Base-by-base conservation (phyloP, 1,139 yeast species). In the Starmera stellimalicola region DNA sequence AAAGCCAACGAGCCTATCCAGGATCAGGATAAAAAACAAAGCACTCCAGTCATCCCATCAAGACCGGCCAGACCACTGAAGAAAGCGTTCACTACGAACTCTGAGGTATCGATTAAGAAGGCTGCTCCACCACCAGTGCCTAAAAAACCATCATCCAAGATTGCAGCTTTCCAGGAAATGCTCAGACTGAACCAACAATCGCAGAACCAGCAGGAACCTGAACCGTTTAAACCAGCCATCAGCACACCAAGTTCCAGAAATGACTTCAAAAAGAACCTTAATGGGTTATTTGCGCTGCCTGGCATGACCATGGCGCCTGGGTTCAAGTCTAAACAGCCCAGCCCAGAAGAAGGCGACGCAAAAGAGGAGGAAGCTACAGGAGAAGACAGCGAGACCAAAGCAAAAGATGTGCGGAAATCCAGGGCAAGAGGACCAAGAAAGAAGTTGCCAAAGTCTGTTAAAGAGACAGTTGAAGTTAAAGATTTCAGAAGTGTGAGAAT, bases 141-240 rank as follows among this genome's bases (percentile, higher is more conserved):
- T 2, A 79, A 79, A 49, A 80, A 80, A 43, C 74, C 83, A 16
- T 78, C 88, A 0, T 76, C 85, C 1, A 78, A 69, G 43, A 81
- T 81, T 40, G 87, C 88, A 2, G 87, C 87, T 0, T 80, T 81
- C 51, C 93, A 80, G 49, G 80, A 78, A 48, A 70, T 77, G 78
- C 60, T 79, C 37, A 69, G 68, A 31, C 59, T 60, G 40, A 65
- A 63, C 38, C 74, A 68, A 45, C 56, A 57, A 36, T 54, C 30
- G 24, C 45, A 31, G 33, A 16, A 12, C 15, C 31, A 27, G 9
- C 33, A 27, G 10, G 20, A 16, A 19, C 16, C 17, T 16, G 14
- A n/a, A 32, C 20, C 23, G 22, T n/a, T 16, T 7, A 15, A 27
- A 12, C 14, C 30, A 27, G 20, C 11, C 11, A 23, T 11, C 8